These are phyloP conservation scores for Mesostigma viride DNA, from an alignment of 139 green algal genomes.

Conservation along the genomic window DNA sequence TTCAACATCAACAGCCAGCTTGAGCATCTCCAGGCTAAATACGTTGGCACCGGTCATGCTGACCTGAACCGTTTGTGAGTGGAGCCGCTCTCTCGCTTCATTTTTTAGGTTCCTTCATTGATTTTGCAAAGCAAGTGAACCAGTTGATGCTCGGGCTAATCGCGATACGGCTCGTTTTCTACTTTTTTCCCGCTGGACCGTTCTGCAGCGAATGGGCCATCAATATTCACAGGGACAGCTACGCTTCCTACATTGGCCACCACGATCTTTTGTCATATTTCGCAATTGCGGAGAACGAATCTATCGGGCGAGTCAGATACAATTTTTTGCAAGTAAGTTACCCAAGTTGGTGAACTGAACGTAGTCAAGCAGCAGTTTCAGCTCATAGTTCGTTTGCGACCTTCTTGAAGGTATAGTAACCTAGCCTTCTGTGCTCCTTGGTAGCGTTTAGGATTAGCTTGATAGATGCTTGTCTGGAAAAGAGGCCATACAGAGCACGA, in stretches of 20 bases:
- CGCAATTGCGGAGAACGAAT: slow-evolving; percentile 87
- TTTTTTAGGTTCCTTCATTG: too few species aligned
- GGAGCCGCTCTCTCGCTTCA: too few species aligned
- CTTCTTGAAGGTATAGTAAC: too few species aligned
- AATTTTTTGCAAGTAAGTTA: slow-evolving; percentile 52
- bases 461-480: too few species aligned
- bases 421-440: too few species aligned
- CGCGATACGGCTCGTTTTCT: too few species aligned
- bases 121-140: neutral
- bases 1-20: slow-evolving; percentile 97
- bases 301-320: slow-evolving; percentile 77
- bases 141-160: neutral
- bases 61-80: slow-evolving; percentile 68
- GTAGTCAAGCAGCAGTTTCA: too few species aligned
- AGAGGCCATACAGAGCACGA: too few species aligned
- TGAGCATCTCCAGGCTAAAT: slow-evolving; percentile 92
- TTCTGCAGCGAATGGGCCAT: slow-evolving; percentile 76
- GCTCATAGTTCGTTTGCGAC: too few species aligned
- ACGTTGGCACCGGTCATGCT: slow-evolving; percentile 88
- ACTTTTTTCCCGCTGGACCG: too few species aligned
- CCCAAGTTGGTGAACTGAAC: neutral
- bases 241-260: slow-evolving; percentile 86
- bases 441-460: too few species aligned
- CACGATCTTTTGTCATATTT: slow-evolving; percentile 81
- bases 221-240: slow-evolving; percentile 95